A percentile compares a stretch with the other conserved stretches of the same genome.
phyloP scores from a whole-genome alignment of 495 filamentous ascomycete genomes.

The Podospora comata region DNA sequence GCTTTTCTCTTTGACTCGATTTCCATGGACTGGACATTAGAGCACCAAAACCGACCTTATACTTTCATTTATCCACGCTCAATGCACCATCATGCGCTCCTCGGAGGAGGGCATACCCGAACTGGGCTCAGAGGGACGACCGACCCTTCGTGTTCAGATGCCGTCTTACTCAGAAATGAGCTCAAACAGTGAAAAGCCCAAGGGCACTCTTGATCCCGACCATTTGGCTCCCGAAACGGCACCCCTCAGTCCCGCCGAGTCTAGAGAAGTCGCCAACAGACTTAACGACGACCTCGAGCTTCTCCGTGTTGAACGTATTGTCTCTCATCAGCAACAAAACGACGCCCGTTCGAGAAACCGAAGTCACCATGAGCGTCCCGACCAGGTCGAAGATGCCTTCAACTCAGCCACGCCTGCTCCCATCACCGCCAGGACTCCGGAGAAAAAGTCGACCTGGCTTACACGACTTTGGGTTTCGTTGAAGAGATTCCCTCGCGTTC shows the following conservation, averaged over 20 bases:
- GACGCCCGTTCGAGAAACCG: constrained; percentile 37
- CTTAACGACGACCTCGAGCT: constrained; percentile 83
- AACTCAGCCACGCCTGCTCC: constrained; percentile 55
- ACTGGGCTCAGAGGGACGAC: constrained; percentile 12
- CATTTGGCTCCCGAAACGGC: constrained; percentile 21
- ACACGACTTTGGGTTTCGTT: constrained; percentile 46
- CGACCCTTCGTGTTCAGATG: constrained; percentile 27
- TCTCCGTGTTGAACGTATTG: constrained; percentile 75
- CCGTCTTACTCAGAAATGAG: constrained; percentile 23
- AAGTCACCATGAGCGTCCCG: constrained; percentile 46
- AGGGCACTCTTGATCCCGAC: constrained; percentile 23
- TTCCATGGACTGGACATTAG: not conserved
- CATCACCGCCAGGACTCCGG: constrained; percentile 49
- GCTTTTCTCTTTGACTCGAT: not conserved
- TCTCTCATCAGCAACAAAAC: constrained; percentile 50
- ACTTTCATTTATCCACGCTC: not conserved
- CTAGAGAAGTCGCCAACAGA: constrained; percentile 63
- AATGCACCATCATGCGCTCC: constrained; percentile 16
- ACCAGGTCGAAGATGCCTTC: constrained; percentile 77
- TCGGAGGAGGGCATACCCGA: constrained; percentile 13
- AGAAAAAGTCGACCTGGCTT: constrained; percentile 62
- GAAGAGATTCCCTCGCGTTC: constrained; percentile 69
- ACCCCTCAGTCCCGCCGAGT: constrained; percentile 20
- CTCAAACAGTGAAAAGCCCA: constrained; percentile 23
- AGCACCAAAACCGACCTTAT: not conserved